Percentiles rank a stretch among this genome's conserved stretches.
Conservation (phyloP, 1,284 basidiomycete genomes). For the Kwoniella shivajii region DNA sequence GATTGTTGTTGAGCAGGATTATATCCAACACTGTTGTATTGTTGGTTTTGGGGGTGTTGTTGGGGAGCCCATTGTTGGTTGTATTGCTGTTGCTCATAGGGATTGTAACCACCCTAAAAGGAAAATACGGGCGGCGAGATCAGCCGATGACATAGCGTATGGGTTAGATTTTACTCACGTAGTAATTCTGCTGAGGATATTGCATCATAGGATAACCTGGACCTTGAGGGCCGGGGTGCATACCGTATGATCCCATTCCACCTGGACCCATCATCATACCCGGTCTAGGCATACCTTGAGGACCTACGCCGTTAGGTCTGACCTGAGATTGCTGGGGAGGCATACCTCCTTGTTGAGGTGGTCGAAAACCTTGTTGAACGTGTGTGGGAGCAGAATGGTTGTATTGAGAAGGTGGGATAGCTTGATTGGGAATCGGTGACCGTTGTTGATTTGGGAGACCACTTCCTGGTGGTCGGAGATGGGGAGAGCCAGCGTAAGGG, state of each 20-base stretch:
- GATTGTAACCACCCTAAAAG: slow-evolving; percentile 22
- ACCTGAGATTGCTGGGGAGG: slow-evolving; percentile 18
- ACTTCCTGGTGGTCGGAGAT: slow-evolving; percentile 31
- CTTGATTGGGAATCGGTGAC: slow-evolving; percentile 34
- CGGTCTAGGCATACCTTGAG: slow-evolving; percentile 23
- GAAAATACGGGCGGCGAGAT: neutral
- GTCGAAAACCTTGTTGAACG: slow-evolving; percentile 39
- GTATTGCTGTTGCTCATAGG: slow-evolving; percentile 34
- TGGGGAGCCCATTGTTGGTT: slow-evolving; percentile 36
- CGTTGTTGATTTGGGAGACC: slow-evolving; percentile 34
- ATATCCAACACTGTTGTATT: slow-evolving; percentile 23
- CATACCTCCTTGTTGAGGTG: slow-evolving; percentile 19
- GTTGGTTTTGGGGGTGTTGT: slow-evolving; percentile 33
- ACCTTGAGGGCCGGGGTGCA: slow-evolving; percentile 37
- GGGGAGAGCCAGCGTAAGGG: slow-evolving; percentile 23
- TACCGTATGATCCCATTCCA: slow-evolving; percentile 33
- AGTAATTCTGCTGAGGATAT: slow-evolving; percentile 38
- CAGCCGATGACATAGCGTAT: no score
- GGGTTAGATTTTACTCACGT: no score
- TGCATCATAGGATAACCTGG: slow-evolving; percentile 40
- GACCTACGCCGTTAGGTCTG: slow-evolving; percentile 23
- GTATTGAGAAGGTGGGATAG: slow-evolving; percentile 21
- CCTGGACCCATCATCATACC: slow-evolving; percentile 26
- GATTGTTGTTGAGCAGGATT: slow-evolving; percentile 13
- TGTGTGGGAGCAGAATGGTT: slow-evolving; percentile 23